Conservation (phyloP, 169 alveolate genomes). For the Plasmodium billcollinsi region DNA sequence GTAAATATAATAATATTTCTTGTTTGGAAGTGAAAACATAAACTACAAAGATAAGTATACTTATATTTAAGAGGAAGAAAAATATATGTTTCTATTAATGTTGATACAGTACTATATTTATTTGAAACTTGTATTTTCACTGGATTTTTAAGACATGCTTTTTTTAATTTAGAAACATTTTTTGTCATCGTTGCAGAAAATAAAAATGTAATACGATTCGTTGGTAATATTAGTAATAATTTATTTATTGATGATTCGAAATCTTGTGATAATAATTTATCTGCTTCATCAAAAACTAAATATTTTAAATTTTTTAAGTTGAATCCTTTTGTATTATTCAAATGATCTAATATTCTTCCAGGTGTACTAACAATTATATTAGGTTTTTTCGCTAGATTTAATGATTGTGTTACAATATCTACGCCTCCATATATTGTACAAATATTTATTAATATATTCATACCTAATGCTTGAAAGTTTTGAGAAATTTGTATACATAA, state of each 20-base stretch:
- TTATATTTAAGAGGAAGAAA: constrained; percentile 96
- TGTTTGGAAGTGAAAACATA: constrained; percentile 85
- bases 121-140: constrained; percentile 89
- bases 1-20: constrained; percentile 92
- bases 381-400: constrained; percentile 96
- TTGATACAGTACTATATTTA: constrained; percentile 95
- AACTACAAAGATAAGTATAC: constrained; percentile 93
- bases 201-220: constrained; percentile 95
- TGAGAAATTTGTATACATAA: constrained; percentile 98
- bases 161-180: constrained; percentile 96
- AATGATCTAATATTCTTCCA: constrained; percentile 99
- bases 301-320: constrained; percentile 91
- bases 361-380: constrained; percentile 99
- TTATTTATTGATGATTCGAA: constrained; percentile 97
- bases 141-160: constrained; percentile 97
- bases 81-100: constrained; percentile 93
- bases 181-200: constrained; percentile 99
- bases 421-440: constrained; percentile 98
- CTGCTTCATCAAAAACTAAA: constrained; percentile 98
- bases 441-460: constrained; percentile 92
- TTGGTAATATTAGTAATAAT: constrained; percentile 93
- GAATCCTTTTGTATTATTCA: constrained; percentile 98
- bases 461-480: constrained; percentile 96
- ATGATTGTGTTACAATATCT: constrained; percentile 96
- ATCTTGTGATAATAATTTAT: constrained; percentile 95